Conservation (phyloP, 2,329 filamentous ascomycete species). For the Ophiostoma sp. region DNA sequence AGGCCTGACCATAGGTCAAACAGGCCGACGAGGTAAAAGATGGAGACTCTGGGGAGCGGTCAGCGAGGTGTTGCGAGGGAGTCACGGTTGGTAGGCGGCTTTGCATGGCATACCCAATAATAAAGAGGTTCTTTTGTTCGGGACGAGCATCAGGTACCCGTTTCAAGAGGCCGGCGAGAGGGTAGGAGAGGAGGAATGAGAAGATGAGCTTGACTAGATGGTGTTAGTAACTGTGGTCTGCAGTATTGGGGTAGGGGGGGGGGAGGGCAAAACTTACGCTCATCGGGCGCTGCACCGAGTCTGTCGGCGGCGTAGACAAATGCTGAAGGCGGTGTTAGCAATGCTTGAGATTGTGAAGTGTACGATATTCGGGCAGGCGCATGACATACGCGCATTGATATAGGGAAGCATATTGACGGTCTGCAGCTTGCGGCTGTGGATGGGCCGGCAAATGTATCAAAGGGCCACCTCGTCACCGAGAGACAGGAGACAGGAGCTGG, state of each 20-base stretch:
- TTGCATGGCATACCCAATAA: constrained; percentile 57
- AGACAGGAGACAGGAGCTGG: constrained; percentile 1
- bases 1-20: constrained; percentile 88
- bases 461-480: constrained; percentile 3
- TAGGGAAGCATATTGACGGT: constrained; percentile 31
- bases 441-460: neutral
- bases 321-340: constrained; percentile 32
- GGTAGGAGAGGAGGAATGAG: constrained; percentile 87
- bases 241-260: neutral
- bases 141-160: constrained; percentile 81
- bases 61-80: neutral
- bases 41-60: constrained; percentile 52
- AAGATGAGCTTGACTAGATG: constrained; percentile 80
- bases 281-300: constrained; percentile 44
- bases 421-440: constrained; percentile 5
- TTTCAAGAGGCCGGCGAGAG: constrained; percentile 81
- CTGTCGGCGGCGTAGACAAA: constrained; percentile 41
- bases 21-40: constrained; percentile 90
- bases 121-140: constrained; percentile 81
- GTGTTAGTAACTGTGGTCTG: neutral
- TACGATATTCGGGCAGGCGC: neutral
- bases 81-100: too few species aligned
- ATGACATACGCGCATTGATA: constrained; percentile 30
- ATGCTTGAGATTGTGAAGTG: too few species aligned
- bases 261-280: constrained; percentile 36